Evolutionary conservation across 2,329 filamentous ascomycete genomes (phyloP).

Genomic region (Westerdykella ornata): DNA sequence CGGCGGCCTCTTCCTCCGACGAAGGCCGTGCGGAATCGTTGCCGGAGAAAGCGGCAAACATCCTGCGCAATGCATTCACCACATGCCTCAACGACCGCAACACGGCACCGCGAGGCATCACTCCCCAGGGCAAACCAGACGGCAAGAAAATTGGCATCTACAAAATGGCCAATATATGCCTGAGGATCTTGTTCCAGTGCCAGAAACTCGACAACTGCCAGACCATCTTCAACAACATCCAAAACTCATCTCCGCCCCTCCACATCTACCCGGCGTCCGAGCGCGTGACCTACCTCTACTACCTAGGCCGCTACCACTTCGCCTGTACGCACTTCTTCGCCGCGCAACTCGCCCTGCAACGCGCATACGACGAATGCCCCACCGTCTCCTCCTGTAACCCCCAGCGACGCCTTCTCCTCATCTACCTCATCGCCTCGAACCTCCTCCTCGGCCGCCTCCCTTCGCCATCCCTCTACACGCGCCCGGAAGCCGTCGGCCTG

Average conservation of each 20-base stretch:
- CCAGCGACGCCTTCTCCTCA: conserved; percentile 73
- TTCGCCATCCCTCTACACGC: conserved; percentile 56
- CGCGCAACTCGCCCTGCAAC: conserved; percentile 66
- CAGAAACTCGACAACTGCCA: conserved; percentile 75
- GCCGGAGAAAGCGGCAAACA: conserved; percentile 80
- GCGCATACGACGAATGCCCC: conserved; percentile 70
- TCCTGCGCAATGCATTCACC: conserved; percentile 84
- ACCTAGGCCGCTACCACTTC: conserved; percentile 84
- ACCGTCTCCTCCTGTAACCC: conserved; percentile 42
- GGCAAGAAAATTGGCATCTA: conserved; percentile 87
- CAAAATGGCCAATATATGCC: conserved; percentile 80
- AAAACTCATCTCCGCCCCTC: conserved; percentile 72
- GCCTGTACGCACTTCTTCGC: conserved; percentile 76
- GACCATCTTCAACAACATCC: conserved; percentile 85
- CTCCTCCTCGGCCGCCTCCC: conserved; percentile 81
- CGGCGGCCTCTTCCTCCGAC: conserved; percentile 45
- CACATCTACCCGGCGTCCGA: conserved; percentile 77
- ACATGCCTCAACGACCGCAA: conserved; percentile 79
- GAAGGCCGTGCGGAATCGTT: conserved; percentile 69
- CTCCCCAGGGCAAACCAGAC: conserved; percentile 57
- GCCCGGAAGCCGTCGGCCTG: conserved; percentile 63
- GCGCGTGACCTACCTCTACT: conserved; percentile 88
- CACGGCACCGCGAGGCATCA: conserved; percentile 51
- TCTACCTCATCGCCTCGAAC: conserved; percentile 76
- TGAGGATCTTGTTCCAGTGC: conserved; percentile 84